Base-by-base conservation (phyloP, 169 alveolate species). In the Cryptosporidium felis region DNA sequence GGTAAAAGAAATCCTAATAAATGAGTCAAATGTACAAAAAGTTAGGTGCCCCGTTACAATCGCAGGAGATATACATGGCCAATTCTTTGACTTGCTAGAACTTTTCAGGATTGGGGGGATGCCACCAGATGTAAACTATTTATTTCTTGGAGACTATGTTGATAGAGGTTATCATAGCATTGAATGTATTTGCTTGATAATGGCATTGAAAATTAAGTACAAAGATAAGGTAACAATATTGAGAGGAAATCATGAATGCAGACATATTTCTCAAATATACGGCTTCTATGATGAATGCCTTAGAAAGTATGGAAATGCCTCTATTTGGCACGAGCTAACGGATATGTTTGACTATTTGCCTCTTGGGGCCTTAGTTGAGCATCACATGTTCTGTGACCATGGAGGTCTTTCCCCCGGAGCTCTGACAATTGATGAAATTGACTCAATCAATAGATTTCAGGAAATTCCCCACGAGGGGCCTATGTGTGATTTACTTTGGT, bases 391-490 rank as follows among this genome's bases (percentile, higher is more conserved):
- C 89, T 97, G 99, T 90, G 96, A 95, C 40, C 99, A 97, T 93
- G 99, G 99, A 0, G 99, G 99, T 5, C 91, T 97, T 56, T 96
- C 99, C 12, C 99, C 99, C 6, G 92, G 95, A 23, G 92, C 97
- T 46, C 92, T 92, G 40, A 92, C 97, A 5, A 89, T 98, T 38
- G 99, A 97, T 79, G 97, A 97, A 40, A 95, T 98, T 0, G 90
- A 96, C 62, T 81, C 93, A 44, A 82, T 95, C 41, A 90, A 92
- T 62, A 81, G 96, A 1, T 82, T 88, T 9, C 88, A 90, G 32
- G 99, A 96, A 88, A 98, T 97, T 1, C 99, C 99, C 0, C 99
- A 96, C 89, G 99, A 96, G 65, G 99, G 99, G 3, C 97, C 99
- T 0, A 97, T 97, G 98, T 97, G 99, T 79, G 99, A 98, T 90